Evolutionary conservation across 495 filamentous ascomycete genomes (phyloP), one percentile per base, ranked within the genome.

Genomic region (Aspergillus bertholletiae): DNA sequence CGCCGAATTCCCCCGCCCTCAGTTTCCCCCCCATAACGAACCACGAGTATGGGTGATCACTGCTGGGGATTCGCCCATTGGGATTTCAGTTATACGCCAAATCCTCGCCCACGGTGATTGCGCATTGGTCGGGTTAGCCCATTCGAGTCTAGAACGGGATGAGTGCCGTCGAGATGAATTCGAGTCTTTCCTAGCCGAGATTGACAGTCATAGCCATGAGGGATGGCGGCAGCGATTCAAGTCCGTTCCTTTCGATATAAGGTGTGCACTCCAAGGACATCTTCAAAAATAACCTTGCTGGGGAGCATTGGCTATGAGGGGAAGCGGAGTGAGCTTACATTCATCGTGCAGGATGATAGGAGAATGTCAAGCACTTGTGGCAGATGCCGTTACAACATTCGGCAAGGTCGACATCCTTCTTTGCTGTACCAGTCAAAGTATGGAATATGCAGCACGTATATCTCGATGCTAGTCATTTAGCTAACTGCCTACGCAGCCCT

Each of bases 21-120:
- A 77, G 34, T 87, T 85, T 64, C 84, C 84, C 24, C 66, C 74
- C 47, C 81, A 84, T 67, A 70, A 74, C 65, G 74, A 75, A 35
- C 81, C 83, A 22, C 80, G 84, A 53, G 87, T 90, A 67, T 97
- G 94, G 92, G 86, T 97, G 64, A 78, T 97, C 53, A 96, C 92
- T 23, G 86, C 88, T 44, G 86, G 88, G 18, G 78, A 89, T 57
- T 88, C 88, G 47, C 90, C 92, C n/a, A 81, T 96, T 61, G 85
- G 84, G 44, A 82, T 86, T 45, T 77, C 80, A 34, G 78, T 93
- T 57, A 84, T 88, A 44, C 82, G 87, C 43, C 83, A 89, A 61
- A 75, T 90, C 46, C 85, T 96, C 39, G 82, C 80, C 20, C 90
- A 96, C 72, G 90, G 94, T 40, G 94, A 97, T 67, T 88, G 82